A percentile compares a stretch with the other conserved stretches of the same genome.
phyloP scores from a whole-genome alignment of 2,329 filamentous ascomycete species.

The Myotisia sp. region DNA sequence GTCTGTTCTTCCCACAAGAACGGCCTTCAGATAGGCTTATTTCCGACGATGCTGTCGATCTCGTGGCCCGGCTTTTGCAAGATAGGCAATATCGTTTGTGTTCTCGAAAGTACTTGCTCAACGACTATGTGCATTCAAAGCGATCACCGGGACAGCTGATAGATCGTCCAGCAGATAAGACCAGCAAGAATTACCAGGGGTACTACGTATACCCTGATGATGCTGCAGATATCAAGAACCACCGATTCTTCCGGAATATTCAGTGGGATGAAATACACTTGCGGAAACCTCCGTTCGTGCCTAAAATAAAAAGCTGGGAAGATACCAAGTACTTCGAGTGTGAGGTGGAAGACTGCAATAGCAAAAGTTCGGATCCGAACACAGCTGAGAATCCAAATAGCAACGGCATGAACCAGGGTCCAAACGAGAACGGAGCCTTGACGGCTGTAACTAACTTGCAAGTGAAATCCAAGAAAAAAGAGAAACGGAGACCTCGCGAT shows the following conservation, averaged over 20 bases:
- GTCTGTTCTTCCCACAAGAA: conserved; percentile 54
- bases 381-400: conserved; percentile 1
- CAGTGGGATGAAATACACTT: conserved; percentile 63
- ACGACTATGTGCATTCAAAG: conserved; percentile 38
- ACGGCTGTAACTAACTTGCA: conserved; percentile 6
- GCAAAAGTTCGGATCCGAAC: conserved; percentile 1
- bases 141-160: conserved; percentile 20
- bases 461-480: conserved; percentile 39
- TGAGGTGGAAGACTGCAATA: neutral
- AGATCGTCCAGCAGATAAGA: conserved; percentile 20
- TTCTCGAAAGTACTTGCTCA: conserved; percentile 56
- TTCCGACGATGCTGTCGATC: conserved; percentile 57
- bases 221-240: conserved; percentile 75
- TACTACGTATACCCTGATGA: conserved; percentile 69
- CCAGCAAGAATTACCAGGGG: conserved; percentile 29
- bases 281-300: conserved; percentile 63
- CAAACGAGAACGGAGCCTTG: neutral
- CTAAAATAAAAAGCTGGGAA: conserved; percentile 51
- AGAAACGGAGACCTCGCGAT: conserved; percentile 71
- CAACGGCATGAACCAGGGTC: neutral
- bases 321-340: conserved; percentile 79
- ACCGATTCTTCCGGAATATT: conserved; percentile 70
- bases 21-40: conserved; percentile 42
- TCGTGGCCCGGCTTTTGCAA: conserved; percentile 58
- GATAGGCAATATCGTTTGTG: conserved; percentile 65